Base-by-base conservation (phyloP, 2,329 filamentous ascomycete genomes). In the Xylaria sp. region DNA sequence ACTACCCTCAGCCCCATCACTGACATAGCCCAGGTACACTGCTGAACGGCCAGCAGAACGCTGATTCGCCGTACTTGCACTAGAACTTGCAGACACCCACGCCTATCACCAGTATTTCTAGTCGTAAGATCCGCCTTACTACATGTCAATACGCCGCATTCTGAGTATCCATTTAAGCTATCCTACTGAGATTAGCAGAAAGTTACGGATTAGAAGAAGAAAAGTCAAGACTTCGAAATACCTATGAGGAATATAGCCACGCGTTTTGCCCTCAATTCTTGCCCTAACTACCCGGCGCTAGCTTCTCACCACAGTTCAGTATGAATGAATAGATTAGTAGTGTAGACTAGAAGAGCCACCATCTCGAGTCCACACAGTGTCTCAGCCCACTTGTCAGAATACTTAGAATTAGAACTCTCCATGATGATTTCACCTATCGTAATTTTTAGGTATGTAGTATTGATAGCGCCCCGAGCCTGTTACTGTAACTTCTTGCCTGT, bases 361-460 rank as follows among this genome's bases (percentile, higher is more conserved):
- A 57, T 55, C 50, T 43, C 53, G 31, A 64, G 43, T 12, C 57
- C 61, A 61, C 61, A 64, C 61, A 64, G 61, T 61, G 61, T 12
- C 38, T 40, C 17, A 9, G 19, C 45, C 21, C 11, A 19, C 15
- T 15, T 25, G 19, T 28, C 37, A 3, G 17, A 51, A 3, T 31
- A 11, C 23, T 52, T 23, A 19, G 28, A 21, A 45, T 37, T 49
- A 15, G 8, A 28, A 53, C 42, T 49, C 37, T 31, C 15, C 28
- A 50, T 45, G 21, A 31, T 12, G 15, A 43, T 28, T 21, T 28
- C 23, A 49, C 33, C 25, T 43, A 37, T 49, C 37, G 21, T 19
- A 31, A 23, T 47, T 31, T 47, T 31, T 31, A n/a, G n/a, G 17
- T 56, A 37, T 37, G 37, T 6, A 37, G 53, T 17, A n/a, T 35